A percentile compares a stretch with the other conserved stretches of the same genome.
Evolutionary conservation across 2,329 filamentous ascomycete genomes (phyloP).

Genomic region (Trichophyton rubrum): DNA sequence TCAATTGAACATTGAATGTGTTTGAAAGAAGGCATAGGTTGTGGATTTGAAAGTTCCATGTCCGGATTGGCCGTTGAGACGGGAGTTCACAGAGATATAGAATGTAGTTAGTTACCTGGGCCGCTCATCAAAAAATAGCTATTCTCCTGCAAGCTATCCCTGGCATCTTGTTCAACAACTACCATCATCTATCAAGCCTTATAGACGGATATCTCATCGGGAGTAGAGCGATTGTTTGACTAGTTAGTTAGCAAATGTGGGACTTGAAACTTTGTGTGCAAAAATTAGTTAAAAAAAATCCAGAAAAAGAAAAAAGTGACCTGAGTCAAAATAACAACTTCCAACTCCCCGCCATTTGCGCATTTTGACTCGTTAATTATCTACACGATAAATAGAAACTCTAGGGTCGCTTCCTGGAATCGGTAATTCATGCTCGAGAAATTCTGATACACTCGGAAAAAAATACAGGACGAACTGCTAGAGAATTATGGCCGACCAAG

Average conservation of each 20-base stretch:
- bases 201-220: not conserved
- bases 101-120: too few species aligned
- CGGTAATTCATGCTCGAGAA: not conserved
- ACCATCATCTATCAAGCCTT: not conserved
- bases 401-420: not conserved
- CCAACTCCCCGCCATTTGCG: not conserved
- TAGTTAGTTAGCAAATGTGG: not conserved
- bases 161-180: too few species aligned
- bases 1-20: too few species aligned
- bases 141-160: too few species aligned
- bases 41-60: too few species aligned
- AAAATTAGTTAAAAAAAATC: not conserved
- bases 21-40: too few species aligned
- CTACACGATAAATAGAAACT: not conserved
- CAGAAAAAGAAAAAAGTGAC: too few species aligned
- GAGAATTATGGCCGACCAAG: slow-evolving; percentile 4
- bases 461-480: not conserved
- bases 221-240: not conserved
- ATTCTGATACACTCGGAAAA: not conserved
- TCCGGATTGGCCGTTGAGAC: too few species aligned
- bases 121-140: too few species aligned
- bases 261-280: not conserved
- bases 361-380: not conserved
- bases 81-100: too few species aligned
- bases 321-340: not conserved